These are phyloP conservation scores for Citrus sinensis DNA, from an alignment of 345 rosid species.

Conservation along the genomic window DVS_A1.0 CM039163.1:9291501-9292000, in stretches of 20 bases:
- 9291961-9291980: not conserved
- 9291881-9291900: not conserved
- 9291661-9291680: not conserved
- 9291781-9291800: not conserved
- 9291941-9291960: not conserved
- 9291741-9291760: not conserved
- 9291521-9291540: constrained; percentile 41
- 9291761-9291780: not conserved
- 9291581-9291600: constrained; percentile 76
- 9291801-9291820: not conserved
- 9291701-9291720: not conserved
- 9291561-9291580: constrained; percentile 96
- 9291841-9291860: not conserved
- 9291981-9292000: not conserved
- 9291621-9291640: constrained; percentile 8
- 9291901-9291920: not conserved
- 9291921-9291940: not conserved
- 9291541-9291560: constrained; percentile 99
- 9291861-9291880: not conserved
- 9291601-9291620: constrained; percentile 67
- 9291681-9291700: not conserved
- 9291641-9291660: not conserved
- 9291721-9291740: not conserved
- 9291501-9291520: constrained; percentile 8
- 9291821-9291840: not conserved